Conservation (phyloP, 257 asterid species). For the Fraxinus anomala region DNA sequence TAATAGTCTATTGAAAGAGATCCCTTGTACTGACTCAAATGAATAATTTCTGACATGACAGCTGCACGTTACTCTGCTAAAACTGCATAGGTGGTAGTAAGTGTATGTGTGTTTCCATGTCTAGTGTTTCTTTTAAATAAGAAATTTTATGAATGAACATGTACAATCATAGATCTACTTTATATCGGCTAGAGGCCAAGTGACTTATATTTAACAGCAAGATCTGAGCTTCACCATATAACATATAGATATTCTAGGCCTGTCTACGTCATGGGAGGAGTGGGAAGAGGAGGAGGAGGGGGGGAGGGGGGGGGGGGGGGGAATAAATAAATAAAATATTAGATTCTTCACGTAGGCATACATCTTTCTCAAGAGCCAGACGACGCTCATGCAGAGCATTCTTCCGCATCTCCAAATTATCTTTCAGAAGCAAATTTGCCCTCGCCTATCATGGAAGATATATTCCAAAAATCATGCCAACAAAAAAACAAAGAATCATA, state of each 20-base stretch:
- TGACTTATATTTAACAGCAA: slow-evolving; percentile 15
- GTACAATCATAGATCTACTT: background rate
- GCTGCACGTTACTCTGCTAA: background rate
- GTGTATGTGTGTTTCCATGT: background rate
- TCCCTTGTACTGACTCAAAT: background rate
- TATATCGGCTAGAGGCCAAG: slow-evolving; percentile 3
- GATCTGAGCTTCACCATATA: background rate
- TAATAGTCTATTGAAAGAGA: background rate
- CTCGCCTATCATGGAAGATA: slow-evolving; percentile 46
- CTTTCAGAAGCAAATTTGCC: slow-evolving; percentile 56
- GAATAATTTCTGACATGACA: background rate
- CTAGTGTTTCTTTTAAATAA: background rate
- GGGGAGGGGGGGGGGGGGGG: background rate
- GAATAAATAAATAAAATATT: background rate
- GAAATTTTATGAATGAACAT: background rate
- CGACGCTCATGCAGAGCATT: slow-evolving; percentile 72
- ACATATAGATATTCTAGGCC: slow-evolving; percentile 11
- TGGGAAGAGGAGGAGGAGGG: background rate
- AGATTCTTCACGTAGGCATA: slow-evolving; percentile 36
- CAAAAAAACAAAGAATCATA: slow-evolving; percentile 7
- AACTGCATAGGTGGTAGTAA: background rate
- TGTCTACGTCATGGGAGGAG: background rate
- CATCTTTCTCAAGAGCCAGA: slow-evolving; percentile 83
- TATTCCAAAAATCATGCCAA: slow-evolving; percentile 27
- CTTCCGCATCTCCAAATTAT: slow-evolving; percentile 64